A percentile compares a stretch with the other conserved stretches of the same genome.
Evolutionary conservation across 176 grass and related monocot genomes (phyloP).

Genomic region (Phragmites australis): DNA sequence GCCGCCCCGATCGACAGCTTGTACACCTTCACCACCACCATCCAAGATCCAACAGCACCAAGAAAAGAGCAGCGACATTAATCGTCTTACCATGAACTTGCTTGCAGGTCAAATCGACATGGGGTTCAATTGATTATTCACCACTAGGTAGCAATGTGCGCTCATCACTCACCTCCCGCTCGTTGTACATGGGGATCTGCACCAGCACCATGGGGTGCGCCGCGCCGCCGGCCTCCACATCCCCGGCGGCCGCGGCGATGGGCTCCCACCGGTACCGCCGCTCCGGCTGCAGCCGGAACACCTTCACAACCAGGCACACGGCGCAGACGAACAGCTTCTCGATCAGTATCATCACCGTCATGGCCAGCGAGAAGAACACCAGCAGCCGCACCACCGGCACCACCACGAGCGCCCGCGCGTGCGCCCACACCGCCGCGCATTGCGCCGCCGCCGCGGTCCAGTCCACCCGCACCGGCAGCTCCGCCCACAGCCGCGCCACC

Average conservation of each 20-base stretch:
- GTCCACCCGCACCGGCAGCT: conserved; percentile 42
- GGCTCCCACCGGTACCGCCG: conserved; percentile 60
- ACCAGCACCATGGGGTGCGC: conserved; percentile 79
- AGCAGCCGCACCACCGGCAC: conserved; percentile 48
- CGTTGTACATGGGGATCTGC: conserved; percentile 99
- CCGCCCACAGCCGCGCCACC: conserved; percentile 39
- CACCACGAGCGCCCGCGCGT: conserved; percentile 40
- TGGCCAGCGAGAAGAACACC: conserved; percentile 45
- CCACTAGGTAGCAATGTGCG: neutral
- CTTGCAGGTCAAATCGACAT: neutral
- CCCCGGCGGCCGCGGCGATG: neutral
- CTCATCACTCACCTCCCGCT: conserved; percentile 61
- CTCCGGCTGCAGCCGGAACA: conserved; percentile 50
- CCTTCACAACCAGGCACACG: conserved; percentile 37
- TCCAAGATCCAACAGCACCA: neutral
- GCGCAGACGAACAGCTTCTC: conserved; percentile 69
- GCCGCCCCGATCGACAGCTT: conserved; percentile 92
- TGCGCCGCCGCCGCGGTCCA: conserved; percentile 42
- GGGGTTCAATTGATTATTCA: no score
- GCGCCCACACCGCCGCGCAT: conserved; percentile 28
- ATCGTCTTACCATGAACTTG: neutral
- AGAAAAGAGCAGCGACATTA: neutral
- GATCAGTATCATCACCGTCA: conserved; percentile 68
- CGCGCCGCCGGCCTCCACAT: conserved; percentile 19
- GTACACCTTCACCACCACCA: conserved; percentile 59